Percentiles rank a stretch among this genome's conserved stretches.
Conservation (phyloP, 257 asterid genomes). For the Coffea eugenioides region DNA sequence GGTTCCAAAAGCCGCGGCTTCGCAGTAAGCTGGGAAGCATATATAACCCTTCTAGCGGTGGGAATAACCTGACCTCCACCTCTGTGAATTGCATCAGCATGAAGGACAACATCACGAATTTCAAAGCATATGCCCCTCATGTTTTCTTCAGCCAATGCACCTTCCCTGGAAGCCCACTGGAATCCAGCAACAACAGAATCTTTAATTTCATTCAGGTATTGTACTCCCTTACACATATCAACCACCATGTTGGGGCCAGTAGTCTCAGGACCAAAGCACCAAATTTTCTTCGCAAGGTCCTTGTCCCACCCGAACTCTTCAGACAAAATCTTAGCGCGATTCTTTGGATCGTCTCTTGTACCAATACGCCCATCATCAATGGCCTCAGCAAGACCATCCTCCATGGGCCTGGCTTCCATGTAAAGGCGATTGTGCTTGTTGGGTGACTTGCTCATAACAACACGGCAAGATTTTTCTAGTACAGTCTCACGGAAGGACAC, state of each 20-base stretch:
- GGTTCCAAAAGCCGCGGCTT: slow-evolving; percentile 47
- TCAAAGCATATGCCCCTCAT: slow-evolving; percentile 52
- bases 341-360: slow-evolving; percentile 42
- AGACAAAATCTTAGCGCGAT: slow-evolving; percentile 36
- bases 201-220: slow-evolving; percentile 46
- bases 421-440: slow-evolving; percentile 42
- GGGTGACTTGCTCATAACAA: slow-evolving; percentile 42
- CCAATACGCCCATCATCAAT: slow-evolving; percentile 49
- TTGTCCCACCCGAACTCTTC: slow-evolving; percentile 53
- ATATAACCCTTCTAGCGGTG: slow-evolving; percentile 46
- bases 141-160: slow-evolving; percentile 44
- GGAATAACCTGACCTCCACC: slow-evolving; percentile 52
- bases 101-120: slow-evolving; percentile 47
- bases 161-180: slow-evolving; percentile 54
- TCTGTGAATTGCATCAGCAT: slow-evolving; percentile 49
- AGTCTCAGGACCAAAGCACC: slow-evolving; percentile 53
- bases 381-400: slow-evolving; percentile 45
- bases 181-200: slow-evolving; percentile 52
- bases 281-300: slow-evolving; percentile 50
- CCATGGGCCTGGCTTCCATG: slow-evolving; percentile 47
- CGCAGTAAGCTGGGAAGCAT: slow-evolving; percentile 46
- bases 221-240: slow-evolving; percentile 51
- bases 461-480: slow-evolving; percentile 31
- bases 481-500: slow-evolving; percentile 40
- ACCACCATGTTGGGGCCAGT: slow-evolving; percentile 51